Conservation (phyloP, 78 protist species). For the Mantamonas sphyraenae region DNA sequence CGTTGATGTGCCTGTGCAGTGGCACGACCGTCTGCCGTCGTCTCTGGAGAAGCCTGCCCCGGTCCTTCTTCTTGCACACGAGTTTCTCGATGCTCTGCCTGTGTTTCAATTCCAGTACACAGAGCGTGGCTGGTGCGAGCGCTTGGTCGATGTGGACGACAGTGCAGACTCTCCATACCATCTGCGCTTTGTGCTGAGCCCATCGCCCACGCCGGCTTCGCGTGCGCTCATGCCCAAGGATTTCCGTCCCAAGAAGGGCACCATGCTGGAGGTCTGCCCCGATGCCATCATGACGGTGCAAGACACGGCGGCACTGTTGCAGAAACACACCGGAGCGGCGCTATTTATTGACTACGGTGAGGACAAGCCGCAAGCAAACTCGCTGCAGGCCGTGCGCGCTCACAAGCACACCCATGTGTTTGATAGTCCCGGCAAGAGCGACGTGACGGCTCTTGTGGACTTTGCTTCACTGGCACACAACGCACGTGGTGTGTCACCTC, state of each 20-base stretch:
- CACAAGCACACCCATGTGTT: slow-evolving; percentile 10
- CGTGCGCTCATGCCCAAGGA: neutral
- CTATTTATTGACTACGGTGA: slow-evolving; percentile 17
- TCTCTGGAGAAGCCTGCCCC: neutral
- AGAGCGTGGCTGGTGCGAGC: slow-evolving; percentile 15
- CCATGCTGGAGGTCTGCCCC: too few species aligned
- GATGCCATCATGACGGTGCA: too few species aligned
- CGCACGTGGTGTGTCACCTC: too few species aligned
- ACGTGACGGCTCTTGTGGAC: too few species aligned
- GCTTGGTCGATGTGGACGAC: slow-evolving; percentile 21
- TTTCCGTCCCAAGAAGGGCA: too few species aligned
- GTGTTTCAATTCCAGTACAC: neutral
- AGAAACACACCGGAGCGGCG: slow-evolving; percentile 6
- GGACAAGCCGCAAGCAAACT: slow-evolving; percentile 5
- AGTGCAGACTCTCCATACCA: slow-evolving; percentile 17
- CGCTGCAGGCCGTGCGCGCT: neutral
- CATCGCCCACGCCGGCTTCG: slow-evolving; percentile 7
- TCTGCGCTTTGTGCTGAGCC: slow-evolving; percentile 10
- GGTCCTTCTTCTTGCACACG: slow-evolving; percentile 15
- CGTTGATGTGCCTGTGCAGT: neutral
- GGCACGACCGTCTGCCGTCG: neutral
- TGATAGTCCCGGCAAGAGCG: neutral
- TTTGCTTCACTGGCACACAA: too few species aligned
- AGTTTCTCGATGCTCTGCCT: slow-evolving; percentile 32
- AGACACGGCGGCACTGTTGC: too few species aligned